Conservation (phyloP, 2,329 filamentous ascomycete species). For the Cercospora brassicicola region DNA sequence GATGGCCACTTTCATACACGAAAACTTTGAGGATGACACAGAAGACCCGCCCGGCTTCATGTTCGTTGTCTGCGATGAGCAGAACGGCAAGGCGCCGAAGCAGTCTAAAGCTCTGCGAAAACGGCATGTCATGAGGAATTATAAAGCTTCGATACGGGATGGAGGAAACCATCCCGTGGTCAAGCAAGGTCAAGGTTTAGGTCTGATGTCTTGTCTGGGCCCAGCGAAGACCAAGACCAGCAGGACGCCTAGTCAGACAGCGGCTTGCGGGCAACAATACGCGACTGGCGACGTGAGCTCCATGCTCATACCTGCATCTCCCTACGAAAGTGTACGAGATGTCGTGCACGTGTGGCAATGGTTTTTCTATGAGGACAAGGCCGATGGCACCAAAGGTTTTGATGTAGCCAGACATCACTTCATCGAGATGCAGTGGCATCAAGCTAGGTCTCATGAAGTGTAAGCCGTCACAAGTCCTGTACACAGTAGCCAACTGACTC, state of each 20-base stretch:
- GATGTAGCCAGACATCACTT: slow-evolving; percentile 2
- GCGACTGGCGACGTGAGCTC: not conserved
- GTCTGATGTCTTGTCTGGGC: not conserved
- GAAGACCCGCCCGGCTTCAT: not conserved
- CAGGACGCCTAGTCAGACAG: not conserved
- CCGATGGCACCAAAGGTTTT: not conserved
- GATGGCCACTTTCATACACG: not conserved
- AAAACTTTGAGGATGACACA: not conserved
- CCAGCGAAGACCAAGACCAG: not conserved
- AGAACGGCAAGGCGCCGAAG: slow-evolving; percentile 1
- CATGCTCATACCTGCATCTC: not conserved
- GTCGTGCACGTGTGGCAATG: not conserved
- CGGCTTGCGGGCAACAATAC: not conserved
- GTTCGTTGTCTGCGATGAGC: slow-evolving; percentile 1
- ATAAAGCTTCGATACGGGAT: not conserved
- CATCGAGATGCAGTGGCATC: slow-evolving; percentile 3
- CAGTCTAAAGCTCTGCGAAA: slow-evolving; percentile 2
- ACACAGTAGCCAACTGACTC: not conserved
- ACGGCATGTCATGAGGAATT: not conserved
- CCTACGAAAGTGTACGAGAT: not conserved
- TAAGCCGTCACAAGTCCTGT: not conserved
- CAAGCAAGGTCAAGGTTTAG: not conserved
- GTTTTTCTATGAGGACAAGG: not conserved
- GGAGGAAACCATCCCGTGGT: not conserved
- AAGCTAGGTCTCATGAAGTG: not conserved